phyloP scores from a whole-genome alignment of 345 rosid genomes.

The Eucalyptus rudis region DNA sequence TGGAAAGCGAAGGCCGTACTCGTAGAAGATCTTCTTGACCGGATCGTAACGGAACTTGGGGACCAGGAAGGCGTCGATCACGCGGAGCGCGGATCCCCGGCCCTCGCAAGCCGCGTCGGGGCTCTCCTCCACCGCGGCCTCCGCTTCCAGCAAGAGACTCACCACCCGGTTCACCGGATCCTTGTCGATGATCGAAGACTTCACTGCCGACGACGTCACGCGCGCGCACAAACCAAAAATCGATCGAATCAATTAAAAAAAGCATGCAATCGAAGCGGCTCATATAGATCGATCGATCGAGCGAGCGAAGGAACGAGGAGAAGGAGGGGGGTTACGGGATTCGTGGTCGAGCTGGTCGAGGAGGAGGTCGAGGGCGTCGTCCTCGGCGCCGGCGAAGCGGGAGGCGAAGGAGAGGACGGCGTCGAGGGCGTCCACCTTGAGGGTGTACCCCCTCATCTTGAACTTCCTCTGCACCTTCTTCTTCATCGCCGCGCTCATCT shows the following conservation, averaged over 20 bases:
- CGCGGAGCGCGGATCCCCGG: slow-evolving; percentile 24
- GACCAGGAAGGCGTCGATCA: slow-evolving; percentile 64
- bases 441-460: slow-evolving; percentile 65
- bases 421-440: slow-evolving; percentile 64
- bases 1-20: slow-evolving; percentile 18
- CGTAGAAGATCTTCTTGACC: slow-evolving; percentile 63
- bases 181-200: slow-evolving; percentile 53
- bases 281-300: not conserved
- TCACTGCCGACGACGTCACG: slow-evolving; percentile 16
- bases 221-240: not conserved
- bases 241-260: not conserved
- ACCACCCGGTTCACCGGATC: slow-evolving; percentile 49
- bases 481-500: slow-evolving; percentile 14
- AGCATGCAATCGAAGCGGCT: not conserved
- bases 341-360: slow-evolving; percentile 66
- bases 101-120: slow-evolving; percentile 1
- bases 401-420: slow-evolving; percentile 44
- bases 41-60: slow-evolving; percentile 72
- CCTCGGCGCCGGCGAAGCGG: slow-evolving; percentile 53
- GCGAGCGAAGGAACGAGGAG: not conserved
- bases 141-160: slow-evolving; percentile 49
- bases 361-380: slow-evolving; percentile 67
- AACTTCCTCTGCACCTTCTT: slow-evolving; percentile 69
- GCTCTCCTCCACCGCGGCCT: slow-evolving; percentile 43
- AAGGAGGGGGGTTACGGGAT: slow-evolving; percentile 8